Base-by-base conservation (phyloP, 1,284 basidiomycete genomes). In the Hemileia vastatrix region DNA sequence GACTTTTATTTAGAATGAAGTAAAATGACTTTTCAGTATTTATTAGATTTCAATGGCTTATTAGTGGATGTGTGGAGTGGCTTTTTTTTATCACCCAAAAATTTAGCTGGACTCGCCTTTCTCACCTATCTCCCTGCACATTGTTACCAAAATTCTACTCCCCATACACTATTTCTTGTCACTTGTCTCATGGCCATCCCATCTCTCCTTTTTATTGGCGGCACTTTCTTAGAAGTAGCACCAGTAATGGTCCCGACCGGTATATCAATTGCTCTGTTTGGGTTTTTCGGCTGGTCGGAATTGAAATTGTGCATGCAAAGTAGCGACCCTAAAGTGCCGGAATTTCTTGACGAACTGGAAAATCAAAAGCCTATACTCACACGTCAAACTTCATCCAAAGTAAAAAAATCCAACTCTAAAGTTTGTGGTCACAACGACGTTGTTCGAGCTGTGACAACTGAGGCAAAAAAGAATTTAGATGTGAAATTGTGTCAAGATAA, bases 61-160 rank as follows among this genome's bases (percentile, higher is more conserved):
- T 59, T 48, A 18, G 49, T 33, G 24, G 57, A 59, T 43, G 57
- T 59, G 8, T 59, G 57, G 57, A 49, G 52, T 2, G 57, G 57
- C 21, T 59, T 59, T 18, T 59, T 59, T 36, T 40, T 33, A 27
- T 59, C 57, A 24, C 49, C 57, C 1, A 6, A 13, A 23, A 59
- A 59, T 15, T 40, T 59, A n/a, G 24, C 52, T 5, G 57, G 48
- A 15, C 51, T 59, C 4, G 13, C 19, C 5, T 59, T 59, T 15
- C 40, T 59, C 4, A n/a, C 15, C 6, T 59, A 51, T 18, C 21
- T 59, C 11, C 57, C 57, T 6, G 9, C 52, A 6, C 57, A 59
- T 24, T 59, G 57, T 21, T 23, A 40, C 3, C 6, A 19, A 15
- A 31, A 40, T 19, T 31, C 33, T 18, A 33, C 57, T 23, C 57